A percentile compares a stretch with the other conserved stretches of the same genome.
Evolutionary conservation across 257 asterid genomes (phyloP).

Genomic region (Scutellaria baicalensis): DNA sequence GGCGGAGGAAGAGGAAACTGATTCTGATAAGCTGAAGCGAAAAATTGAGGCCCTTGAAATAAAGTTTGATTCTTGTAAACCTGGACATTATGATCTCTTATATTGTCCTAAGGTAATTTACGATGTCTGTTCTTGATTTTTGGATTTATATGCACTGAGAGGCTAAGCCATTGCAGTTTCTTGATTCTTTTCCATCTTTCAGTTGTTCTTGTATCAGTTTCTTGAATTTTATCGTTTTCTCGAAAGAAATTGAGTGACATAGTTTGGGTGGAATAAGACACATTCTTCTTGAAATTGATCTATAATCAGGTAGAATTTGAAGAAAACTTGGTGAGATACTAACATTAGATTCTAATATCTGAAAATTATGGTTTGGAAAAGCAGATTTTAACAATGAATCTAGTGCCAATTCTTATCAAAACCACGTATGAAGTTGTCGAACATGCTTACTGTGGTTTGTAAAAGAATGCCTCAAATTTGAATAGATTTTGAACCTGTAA

Average conservation of each 20-base stretch:
- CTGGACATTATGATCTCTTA: slow-evolving; percentile 46
- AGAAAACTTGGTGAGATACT: background rate
- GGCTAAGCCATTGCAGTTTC: background rate
- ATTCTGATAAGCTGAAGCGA: slow-evolving; percentile 21
- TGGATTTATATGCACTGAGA: background rate
- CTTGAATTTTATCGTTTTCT: background rate
- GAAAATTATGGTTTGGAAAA: background rate
- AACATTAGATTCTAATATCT: background rate
- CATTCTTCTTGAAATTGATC: background rate
- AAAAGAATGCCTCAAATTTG: background rate
- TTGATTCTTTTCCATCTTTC: background rate
- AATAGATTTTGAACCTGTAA: background rate
- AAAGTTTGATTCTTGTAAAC: slow-evolving; percentile 37
- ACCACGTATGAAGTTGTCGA: background rate
- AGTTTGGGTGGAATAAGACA: background rate
- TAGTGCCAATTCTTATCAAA: background rate
- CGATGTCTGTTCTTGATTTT: background rate
- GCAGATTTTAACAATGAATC: background rate
- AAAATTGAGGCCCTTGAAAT: slow-evolving; percentile 39
- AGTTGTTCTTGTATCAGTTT: background rate
- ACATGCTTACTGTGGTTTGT: background rate
- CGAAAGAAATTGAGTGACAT: background rate
- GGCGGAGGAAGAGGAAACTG: slow-evolving; percentile 27
- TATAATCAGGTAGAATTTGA: background rate
- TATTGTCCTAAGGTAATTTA: slow-evolving; percentile 56